Evolutionary conservation across 78 protist genomes (phyloP), one percentile per base, ranked within the genome.

Genomic region (Tieghemostelium lacteum): DNA sequence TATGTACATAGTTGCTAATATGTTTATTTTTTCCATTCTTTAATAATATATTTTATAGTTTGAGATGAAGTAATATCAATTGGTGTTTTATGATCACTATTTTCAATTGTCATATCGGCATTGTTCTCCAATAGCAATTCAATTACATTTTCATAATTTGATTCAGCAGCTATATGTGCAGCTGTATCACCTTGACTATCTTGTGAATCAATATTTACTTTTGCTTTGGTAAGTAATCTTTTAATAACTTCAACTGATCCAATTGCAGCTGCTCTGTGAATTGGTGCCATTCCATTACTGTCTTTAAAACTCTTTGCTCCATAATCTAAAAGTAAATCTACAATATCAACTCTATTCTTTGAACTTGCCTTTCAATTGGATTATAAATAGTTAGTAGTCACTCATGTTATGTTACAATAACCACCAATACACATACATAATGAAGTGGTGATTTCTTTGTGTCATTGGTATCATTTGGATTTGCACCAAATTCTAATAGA

Each of bases 381-480:
- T 34, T 36, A 36, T 16, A 16, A 31, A 34, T 19, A 0, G 26
- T 33, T 64, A 64, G 39, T 33, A 57, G 4, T 19, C 7, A 57
- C 24, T 17, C 16, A 64, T 2, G 4, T 36, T 19, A 19, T 3
- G 4, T 36, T 26, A 24, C 24, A 8, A 28, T 40, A 3, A 45
- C 6, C 14, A 64, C 3, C 24, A 45, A 69, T 28, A 16, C 17
- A 57, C 63, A 10, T 69, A 69, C 87, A 54, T 80, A 80, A 33
- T 80, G 88, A 17, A 80, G 45, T 40, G 88, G 77, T 36, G 88
- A 66, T 39, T 73, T 45, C 63, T 80, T 80, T n/a, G 77, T 31
- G 20, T 80, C 88, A 29, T 64, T 80, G 17, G 24, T 19, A 39
- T 28, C 20, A 28, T 80, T 80, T 49, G 88, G 62, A 39, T 80